These are phyloP conservation scores for Larix kaempferi DNA, from an alignment of 75 land plant species.

Conservation along the genomic window DNA sequence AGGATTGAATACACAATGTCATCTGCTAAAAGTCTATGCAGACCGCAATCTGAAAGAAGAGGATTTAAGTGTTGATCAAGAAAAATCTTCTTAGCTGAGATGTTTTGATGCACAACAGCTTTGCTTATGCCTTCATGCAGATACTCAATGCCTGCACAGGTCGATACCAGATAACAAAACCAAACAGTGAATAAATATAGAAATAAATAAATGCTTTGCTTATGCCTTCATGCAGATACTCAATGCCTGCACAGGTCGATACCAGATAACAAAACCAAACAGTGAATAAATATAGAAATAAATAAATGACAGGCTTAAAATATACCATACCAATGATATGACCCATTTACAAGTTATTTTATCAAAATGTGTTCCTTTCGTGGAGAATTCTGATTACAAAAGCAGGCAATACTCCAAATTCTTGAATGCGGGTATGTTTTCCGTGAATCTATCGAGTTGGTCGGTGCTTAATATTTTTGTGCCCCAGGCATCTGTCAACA, in stretches of 20 bases:
- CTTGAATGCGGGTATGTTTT: neutral
- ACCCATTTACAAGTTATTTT: neutral
- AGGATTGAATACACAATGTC: conserved; percentile 77
- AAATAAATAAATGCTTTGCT: conserved; percentile 10
- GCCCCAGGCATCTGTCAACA: no score
- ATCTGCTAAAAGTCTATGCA: conserved; percentile 71
- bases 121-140: conserved; percentile 48
- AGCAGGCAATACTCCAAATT: neutral
- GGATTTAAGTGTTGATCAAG: conserved; percentile 63
- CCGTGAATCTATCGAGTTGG: no score
- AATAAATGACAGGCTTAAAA: neutral
- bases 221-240: conserved; percentile 58
- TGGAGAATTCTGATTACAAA: neutral
- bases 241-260: conserved; percentile 48
- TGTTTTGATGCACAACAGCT: conserved; percentile 67
- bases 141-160: conserved; percentile 64
- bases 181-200: neutral
- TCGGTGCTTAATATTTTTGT: no score
- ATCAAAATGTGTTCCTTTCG: neutral
- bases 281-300: neutral
- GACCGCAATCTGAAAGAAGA: conserved; percentile 60
- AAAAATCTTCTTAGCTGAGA: conserved; percentile 82
- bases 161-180: neutral
- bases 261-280: neutral
- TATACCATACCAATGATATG: neutral